phyloP scores from a whole-genome alignment of 1,139 yeast species.

The Dujonia santamariae region DNA sequence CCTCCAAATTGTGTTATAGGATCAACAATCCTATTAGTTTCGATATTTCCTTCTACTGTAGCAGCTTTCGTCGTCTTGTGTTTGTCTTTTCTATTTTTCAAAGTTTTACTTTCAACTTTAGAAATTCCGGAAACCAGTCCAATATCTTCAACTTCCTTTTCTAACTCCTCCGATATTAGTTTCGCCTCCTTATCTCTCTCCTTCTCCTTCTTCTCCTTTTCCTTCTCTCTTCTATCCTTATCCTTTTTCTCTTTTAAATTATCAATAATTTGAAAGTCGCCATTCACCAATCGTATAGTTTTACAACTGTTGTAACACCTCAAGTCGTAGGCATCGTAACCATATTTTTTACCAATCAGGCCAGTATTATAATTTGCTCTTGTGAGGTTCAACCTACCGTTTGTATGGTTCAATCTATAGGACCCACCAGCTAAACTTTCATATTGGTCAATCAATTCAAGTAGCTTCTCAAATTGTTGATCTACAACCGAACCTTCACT shows the following conservation, averaged over 20 bases:
- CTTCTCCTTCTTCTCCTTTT: neutral
- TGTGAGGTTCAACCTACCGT: conserved; percentile 36
- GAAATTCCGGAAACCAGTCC: no score
- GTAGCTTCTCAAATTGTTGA: conserved; percentile 18
- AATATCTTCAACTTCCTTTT: neutral
- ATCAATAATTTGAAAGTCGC: no score
- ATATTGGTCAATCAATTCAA: conserved; percentile 29
- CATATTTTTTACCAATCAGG: conserved; percentile 18
- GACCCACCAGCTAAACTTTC: conserved; percentile 20
- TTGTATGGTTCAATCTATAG: conserved; percentile 20
- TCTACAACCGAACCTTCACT: no score
- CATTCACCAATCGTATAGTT: conserved; percentile 11
- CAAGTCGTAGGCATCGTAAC: conserved; percentile 25
- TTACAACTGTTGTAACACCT: conserved; percentile 28
- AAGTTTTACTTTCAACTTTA: conserved; percentile 1
- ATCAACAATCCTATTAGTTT: conserved; percentile 25
- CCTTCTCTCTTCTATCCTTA: neutral
- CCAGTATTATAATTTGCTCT: conserved; percentile 34
- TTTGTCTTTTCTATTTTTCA: conserved; percentile 8
- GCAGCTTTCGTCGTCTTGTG: neutral
- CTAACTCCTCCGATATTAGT: neutral
- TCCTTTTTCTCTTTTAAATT: conserved; percentile 9
- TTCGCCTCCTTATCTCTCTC: conserved; percentile 3
- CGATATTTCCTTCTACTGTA: neutral
- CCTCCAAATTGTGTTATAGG: conserved; percentile 53